Conservation (phyloP, 192 early-diverging fungal genomes). For the Backusella tuberculispora region DNA sequence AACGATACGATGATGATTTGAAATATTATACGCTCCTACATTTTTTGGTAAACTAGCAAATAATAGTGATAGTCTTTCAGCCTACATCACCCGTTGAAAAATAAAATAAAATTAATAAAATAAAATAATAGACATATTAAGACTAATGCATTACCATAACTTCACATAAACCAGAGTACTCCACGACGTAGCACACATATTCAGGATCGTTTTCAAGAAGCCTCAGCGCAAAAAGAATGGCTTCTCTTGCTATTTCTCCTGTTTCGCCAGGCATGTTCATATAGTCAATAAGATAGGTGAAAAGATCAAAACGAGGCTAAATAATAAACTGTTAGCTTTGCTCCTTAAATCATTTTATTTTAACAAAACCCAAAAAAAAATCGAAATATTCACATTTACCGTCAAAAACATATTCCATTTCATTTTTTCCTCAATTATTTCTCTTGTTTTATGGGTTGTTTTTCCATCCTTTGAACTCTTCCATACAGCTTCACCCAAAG, state of each 20-base stretch:
- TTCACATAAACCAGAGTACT: conserved; percentile 47
- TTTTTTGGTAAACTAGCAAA: conserved; percentile 44
- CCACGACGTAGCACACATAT: conserved; percentile 45
- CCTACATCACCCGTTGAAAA: conserved; percentile 16
- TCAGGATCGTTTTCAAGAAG: conserved; percentile 44
- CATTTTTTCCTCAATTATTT: conserved; percentile 43
- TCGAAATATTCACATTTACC: conserved; percentile 17
- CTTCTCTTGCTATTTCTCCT: conserved; percentile 45
- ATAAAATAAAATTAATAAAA: not conserved
- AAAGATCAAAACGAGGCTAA: conserved; percentile 46
- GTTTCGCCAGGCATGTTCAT: conserved; percentile 48
- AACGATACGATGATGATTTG: conserved; percentile 30
- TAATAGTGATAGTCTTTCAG: conserved; percentile 35
- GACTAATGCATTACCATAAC: conserved; percentile 35
- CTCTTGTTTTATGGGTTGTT: conserved; percentile 33
- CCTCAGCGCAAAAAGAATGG: conserved; percentile 42
- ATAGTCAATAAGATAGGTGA: conserved; percentile 43
- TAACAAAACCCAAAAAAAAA: not conserved
- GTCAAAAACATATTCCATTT: conserved; percentile 43
- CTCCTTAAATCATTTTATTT: not conserved
- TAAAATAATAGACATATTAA: not conserved
- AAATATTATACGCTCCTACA: conserved; percentile 35
- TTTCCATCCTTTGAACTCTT: conserved; percentile 37
- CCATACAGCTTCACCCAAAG: conserved; percentile 45
- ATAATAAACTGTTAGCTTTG: not conserved